These are phyloP conservation scores for Fraxinus floribunda DNA, from an alignment of 305 asterid species.

Conservation along the genomic window DNA sequence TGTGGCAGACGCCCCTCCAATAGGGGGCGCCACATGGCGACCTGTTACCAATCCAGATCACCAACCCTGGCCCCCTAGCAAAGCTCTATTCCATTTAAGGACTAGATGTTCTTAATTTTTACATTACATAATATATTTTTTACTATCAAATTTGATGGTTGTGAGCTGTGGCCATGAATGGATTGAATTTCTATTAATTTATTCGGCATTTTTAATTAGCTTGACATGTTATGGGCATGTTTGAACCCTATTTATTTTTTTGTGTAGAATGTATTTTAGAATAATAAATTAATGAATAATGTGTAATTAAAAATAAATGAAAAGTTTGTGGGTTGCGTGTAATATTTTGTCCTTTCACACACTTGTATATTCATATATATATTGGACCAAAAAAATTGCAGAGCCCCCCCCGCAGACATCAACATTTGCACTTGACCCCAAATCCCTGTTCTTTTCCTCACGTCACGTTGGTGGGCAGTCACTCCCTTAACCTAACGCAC, in stretches of 20 bases:
- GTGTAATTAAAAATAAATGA: too few species aligned
- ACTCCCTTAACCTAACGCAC: conserved; percentile 10
- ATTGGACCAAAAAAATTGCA: background rate
- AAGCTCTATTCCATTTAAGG: background rate
- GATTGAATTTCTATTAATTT: background rate
- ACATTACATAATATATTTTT: too few species aligned
- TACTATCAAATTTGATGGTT: background rate
- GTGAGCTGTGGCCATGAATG: background rate
- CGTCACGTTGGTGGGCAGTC: conserved; percentile 34
- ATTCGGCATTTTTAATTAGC: background rate
- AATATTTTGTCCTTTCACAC: background rate
- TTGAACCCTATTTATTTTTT: too few species aligned
- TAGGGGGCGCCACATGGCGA: too few species aligned
- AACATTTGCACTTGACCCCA: conserved; percentile 32
- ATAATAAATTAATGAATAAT: too few species aligned
- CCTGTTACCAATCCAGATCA: too few species aligned
- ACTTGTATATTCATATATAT: background rate
- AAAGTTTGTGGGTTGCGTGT: too few species aligned
- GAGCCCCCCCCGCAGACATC: conserved; percentile 5
- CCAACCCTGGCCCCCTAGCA: too few species aligned
- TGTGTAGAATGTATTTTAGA: too few species aligned
- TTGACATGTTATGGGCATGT: background rate
- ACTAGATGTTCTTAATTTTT: background rate
- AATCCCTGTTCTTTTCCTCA: conserved; percentile 43
- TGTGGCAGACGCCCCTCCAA: too few species aligned